These are phyloP conservation scores for Excoecaria cochinchinensis DNA, from an alignment of 345 rosid species.

Conservation along the genomic window DNA sequence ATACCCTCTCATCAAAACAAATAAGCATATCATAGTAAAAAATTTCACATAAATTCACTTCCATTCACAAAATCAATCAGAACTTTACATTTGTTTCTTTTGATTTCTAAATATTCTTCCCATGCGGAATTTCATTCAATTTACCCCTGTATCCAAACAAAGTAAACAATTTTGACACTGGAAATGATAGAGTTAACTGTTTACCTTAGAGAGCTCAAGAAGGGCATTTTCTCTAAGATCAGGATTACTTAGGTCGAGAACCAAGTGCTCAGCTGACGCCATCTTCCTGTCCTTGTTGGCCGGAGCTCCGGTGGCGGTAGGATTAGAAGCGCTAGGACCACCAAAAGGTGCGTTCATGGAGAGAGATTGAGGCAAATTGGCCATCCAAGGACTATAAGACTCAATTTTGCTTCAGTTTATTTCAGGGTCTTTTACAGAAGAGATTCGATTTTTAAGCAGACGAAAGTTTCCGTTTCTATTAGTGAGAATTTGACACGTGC, in stretches of 20 bases:
- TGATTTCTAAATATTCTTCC: not conserved
- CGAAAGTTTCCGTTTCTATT: not conserved
- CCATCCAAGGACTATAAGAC: slow-evolving; percentile 30
- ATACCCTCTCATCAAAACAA: not conserved
- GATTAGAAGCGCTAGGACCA: slow-evolving; percentile 47
- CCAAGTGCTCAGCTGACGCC: slow-evolving; percentile 91
- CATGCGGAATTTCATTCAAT: not conserved
- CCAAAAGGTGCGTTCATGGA: slow-evolving; percentile 63
- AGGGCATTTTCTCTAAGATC: slow-evolving; percentile 93
- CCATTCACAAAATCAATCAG: not conserved
- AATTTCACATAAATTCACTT: not conserved
- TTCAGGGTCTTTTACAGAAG: not conserved
- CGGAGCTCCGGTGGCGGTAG: slow-evolving; percentile 43
- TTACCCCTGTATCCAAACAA: not conserved
- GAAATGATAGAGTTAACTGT: not conserved
- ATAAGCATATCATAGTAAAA: not conserved
- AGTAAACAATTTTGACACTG: not conserved
- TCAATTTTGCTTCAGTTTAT: not conserved
- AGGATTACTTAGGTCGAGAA: slow-evolving; percentile 86
- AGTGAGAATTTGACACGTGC: slow-evolving; percentile 7
- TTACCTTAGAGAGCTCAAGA: slow-evolving; percentile 69
- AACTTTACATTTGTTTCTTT: not conserved
- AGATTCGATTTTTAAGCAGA: not conserved
- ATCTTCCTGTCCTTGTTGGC: slow-evolving; percentile 76
- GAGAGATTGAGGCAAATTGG: slow-evolving; percentile 68